Evolutionary conservation across 257 asterid species (phyloP), one percentile per base, ranked within the genome.

Genomic region (Mitragyna speciosa): DNA sequence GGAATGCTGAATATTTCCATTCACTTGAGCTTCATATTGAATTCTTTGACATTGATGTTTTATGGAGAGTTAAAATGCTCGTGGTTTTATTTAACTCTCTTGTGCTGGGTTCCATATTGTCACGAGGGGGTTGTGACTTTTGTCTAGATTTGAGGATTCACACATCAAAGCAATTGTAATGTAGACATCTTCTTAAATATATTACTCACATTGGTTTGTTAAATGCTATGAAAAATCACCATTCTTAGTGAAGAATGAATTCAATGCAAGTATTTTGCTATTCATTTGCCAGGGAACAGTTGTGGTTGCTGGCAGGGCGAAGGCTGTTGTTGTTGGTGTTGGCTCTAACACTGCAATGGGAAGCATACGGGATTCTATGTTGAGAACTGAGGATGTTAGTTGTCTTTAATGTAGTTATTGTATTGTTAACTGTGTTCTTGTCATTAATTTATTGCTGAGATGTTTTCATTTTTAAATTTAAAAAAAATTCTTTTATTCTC

Each of bases 331-430:
- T 49, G 82, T 88, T 79, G 98, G 92, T 75, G 97, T 94, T 86
- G 99, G 99, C 87, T 88, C 99, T 79, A 96, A 94, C 87, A 96
- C 99, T 82, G 99, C 99, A 76, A 96, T 96, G 99, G 99, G 99
- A 76, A 94, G 91, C 89, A 96, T 96, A 84, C 97, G 97, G 9
- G 99, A 96, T 82, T 92, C 97, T 80, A 96, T 96, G 98, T 84
- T 96, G 87, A 94, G 84, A 78, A 90, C 99, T 28, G 99, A 96
- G 88, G 99, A 96, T 81, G 98, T 95, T 85, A 86, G 95, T 79
- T 74, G 69, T 72, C 70, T 64, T 26, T 48, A 6, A 67, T 28
- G 17, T 49, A 80, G 28, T 22, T 49, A 5, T 15, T 49, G 7
- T 65, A 24, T n/a, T 52, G n/a, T 52, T 36, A 15, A n/a, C 6